Evolutionary conservation across 192 early-diverging fungal genomes (phyloP).

Genomic region (Linderina pennispora): DNA sequence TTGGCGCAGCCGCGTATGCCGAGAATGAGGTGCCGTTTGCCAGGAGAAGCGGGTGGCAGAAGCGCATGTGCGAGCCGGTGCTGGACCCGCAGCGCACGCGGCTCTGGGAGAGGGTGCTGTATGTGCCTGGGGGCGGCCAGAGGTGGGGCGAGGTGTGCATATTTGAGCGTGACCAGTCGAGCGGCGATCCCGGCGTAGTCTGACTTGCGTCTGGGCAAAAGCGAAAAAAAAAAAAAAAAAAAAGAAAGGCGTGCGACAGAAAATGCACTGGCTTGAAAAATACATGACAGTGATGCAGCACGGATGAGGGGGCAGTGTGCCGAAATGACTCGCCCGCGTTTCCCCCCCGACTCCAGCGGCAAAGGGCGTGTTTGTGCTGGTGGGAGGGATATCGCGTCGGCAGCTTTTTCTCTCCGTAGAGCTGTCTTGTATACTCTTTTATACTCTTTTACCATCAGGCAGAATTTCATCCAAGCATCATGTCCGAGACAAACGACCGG

Average conservation of each 20-base stretch:
- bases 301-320: too few relatives aligned
- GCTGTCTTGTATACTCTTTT: background rate
- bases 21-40: background rate
- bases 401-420: too few relatives aligned
- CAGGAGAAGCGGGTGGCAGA: background rate
- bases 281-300: too few relatives aligned
- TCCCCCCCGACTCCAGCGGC: too few relatives aligned
- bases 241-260: too few relatives aligned
- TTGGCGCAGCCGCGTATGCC: background rate
- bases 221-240: too few relatives aligned
- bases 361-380: too few relatives aligned
- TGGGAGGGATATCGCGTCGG: too few relatives aligned
- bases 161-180: background rate
- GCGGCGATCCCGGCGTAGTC: too few relatives aligned
- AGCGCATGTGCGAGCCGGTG: conserved; percentile 15
- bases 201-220: too few relatives aligned
- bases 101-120: conserved; percentile 18
- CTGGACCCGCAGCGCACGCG: conserved; percentile 12
- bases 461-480: background rate
- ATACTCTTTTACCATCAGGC: background rate
- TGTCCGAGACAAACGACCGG: conserved; percentile 3
- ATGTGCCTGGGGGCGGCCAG: conserved; percentile 16
- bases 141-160: conserved; percentile 31
- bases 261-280: too few relatives aligned
- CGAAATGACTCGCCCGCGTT: too few relatives aligned